These are phyloP conservation scores for Perkinsela sp. DNA, from an alignment of 208 protist species.

Conservation along the genomic window DNA sequence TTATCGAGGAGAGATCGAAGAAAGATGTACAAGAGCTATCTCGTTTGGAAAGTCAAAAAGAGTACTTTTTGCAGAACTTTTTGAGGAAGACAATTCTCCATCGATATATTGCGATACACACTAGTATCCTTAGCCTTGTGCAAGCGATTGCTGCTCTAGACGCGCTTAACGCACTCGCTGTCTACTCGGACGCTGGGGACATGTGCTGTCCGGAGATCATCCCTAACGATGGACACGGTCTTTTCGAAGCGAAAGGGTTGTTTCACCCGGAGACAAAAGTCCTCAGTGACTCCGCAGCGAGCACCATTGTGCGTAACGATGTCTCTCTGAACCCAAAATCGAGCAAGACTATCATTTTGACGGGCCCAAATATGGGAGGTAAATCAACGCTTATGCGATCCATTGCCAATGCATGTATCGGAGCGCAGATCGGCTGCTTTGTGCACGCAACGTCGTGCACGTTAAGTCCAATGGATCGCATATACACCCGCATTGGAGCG, in stretches of 20 bases:
- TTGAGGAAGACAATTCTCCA: constrained; percentile 1
- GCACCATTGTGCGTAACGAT: constrained; percentile 29
- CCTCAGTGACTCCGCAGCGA: neutral
- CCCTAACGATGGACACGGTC: neutral
- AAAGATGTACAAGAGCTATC: neutral
- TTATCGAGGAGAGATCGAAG: neutral
- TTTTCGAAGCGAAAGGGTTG: neutral
- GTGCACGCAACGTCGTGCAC: constrained; percentile 14
- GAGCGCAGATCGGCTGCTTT: constrained; percentile 86
- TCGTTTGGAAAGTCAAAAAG: neutral
- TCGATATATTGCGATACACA: neutral
- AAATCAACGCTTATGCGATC: constrained; percentile 87
- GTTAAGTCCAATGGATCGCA: constrained; percentile 61
- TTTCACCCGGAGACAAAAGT: neutral
- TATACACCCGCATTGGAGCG: constrained; percentile 90
- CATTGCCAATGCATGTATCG: constrained; percentile 64
- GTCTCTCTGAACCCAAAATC: constrained; percentile 10
- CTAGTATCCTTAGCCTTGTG: neutral
- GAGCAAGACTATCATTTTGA: constrained; percentile 59
- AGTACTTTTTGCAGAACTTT: neutral
- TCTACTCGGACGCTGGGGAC: neutral
- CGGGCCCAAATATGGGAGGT: constrained; percentile 95
- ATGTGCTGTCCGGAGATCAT: constrained; percentile 6
- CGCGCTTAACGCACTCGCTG: constrained; percentile 4
- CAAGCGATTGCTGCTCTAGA: constrained; percentile 4